Evolutionary conservation across 495 filamentous ascomycete species (phyloP).

Genomic region (Penicillium alfredii): DNA sequence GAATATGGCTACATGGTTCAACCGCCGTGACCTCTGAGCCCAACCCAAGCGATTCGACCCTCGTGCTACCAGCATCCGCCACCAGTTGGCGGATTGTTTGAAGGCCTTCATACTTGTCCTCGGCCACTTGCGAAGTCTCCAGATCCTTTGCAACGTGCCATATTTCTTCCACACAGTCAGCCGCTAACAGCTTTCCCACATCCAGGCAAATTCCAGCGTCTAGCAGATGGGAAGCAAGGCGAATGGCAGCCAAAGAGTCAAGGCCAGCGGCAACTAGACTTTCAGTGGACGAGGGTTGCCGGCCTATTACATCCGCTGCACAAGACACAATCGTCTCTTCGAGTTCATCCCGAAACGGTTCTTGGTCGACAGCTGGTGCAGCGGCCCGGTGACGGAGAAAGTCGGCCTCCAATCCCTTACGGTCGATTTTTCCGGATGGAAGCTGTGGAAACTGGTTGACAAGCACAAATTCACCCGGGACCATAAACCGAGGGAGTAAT

Average conservation of each 20-base stretch:
- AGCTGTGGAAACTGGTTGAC: conserved; percentile 58
- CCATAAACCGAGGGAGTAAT: conserved; percentile 75
- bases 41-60: conserved; percentile 15
- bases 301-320: conserved; percentile 43
- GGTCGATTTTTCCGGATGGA: conserved; percentile 74
- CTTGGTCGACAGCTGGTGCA: conserved; percentile 23
- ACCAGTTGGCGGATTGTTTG: conserved; percentile 16
- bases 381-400: conserved; percentile 35
- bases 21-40: conserved; percentile 43
- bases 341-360: conserved; percentile 21
- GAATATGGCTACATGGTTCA: conserved; percentile 60
- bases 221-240: conserved; percentile 54
- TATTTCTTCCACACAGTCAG: conserved; percentile 37
- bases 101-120: conserved; percentile 14
- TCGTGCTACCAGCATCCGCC: conserved; percentile 18
- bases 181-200: conserved; percentile 52
- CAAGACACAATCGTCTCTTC: conserved; percentile 44
- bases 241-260: conserved; percentile 69
- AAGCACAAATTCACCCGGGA: conserved; percentile 62
- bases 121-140: conserved; percentile 5
- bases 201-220: conserved; percentile 43
- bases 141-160: conserved; percentile 21
- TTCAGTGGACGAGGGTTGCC: conserved; percentile 28
- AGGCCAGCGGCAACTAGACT: conserved; percentile 52
- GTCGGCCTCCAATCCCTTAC: conserved; percentile 52